Conservation (phyloP, 805 yeast genomes). For the Candida pseudofarinosa region DNA sequence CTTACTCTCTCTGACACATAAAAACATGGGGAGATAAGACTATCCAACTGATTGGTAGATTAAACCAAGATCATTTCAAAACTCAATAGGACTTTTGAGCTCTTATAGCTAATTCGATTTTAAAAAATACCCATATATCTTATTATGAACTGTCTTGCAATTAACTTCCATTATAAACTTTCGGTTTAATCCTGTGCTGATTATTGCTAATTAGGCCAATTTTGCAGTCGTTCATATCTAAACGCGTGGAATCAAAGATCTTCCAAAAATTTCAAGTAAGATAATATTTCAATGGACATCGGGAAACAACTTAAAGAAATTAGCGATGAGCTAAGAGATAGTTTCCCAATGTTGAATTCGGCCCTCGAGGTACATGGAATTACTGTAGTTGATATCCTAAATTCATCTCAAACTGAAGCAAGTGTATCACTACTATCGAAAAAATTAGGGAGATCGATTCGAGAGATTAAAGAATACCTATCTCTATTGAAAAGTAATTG, state of each 20-base stretch:
- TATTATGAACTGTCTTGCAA: no score
- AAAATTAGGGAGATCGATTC: constrained; percentile 20
- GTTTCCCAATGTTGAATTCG: constrained; percentile 13
- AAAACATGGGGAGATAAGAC: no score
- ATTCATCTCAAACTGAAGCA: constrained; percentile 3
- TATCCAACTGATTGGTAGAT: no score
- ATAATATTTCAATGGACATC: constrained; percentile 17
- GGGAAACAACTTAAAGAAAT: constrained; percentile 18
- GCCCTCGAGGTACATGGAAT: constrained; percentile 21
- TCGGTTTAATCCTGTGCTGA: no score
- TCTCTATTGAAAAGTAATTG: constrained; percentile 8
- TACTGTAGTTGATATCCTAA: constrained; percentile 21
- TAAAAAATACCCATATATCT: no score
- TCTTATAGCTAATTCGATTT: no score
- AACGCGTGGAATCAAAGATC: not conserved
- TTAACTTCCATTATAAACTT: no score
- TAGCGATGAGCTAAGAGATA: constrained; percentile 6
- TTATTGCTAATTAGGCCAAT: no score
- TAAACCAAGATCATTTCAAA: no score
- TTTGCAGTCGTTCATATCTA: not conserved
- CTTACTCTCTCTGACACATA: no score
- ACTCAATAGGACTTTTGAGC: no score
- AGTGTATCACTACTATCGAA: constrained; percentile 16
- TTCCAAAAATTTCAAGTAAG: not conserved
- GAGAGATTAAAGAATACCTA: constrained; percentile 22